Percentiles rank a stretch among this genome's conserved stretches.
These are phyloP conservation scores for Xylariaceae sp. DNA, from an alignment of 2,329 filamentous ascomycete genomes.

Conservation along the genomic window DNA sequence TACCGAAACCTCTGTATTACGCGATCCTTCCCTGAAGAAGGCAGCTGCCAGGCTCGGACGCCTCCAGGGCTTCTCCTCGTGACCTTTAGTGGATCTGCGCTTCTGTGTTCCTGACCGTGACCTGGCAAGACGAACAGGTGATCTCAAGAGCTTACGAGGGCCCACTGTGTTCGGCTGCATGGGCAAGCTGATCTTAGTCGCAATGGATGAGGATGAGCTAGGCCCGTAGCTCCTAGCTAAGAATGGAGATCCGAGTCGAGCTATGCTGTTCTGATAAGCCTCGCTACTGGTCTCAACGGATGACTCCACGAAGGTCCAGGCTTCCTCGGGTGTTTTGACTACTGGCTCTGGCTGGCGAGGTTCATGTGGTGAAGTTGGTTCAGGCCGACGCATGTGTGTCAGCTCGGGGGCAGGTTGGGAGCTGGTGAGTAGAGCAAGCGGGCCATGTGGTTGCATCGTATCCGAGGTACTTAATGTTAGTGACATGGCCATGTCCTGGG, in stretches of 20 bases:
- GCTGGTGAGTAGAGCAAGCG: conserved; percentile 64
- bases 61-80: conserved; percentile 55
- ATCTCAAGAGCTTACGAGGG: conserved; percentile 57
- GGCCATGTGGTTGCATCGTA: conserved; percentile 67
- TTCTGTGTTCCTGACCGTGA: conserved; percentile 62
- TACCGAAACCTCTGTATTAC: conserved; percentile 16
- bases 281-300: conserved; percentile 1
- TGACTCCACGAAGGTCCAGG: not conserved
- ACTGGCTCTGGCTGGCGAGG: not conserved
- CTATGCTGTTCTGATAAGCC: conserved; percentile 6
- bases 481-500: conserved; percentile 67
- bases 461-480: conserved; percentile 67
- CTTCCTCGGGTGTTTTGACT: conserved; percentile 2
- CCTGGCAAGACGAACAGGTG: conserved; percentile 56
- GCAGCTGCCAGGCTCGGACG: conserved; percentile 61
- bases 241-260: conserved; percentile 61
- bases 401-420: conserved; percentile 43
- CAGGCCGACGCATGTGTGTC: conserved; percentile 21
- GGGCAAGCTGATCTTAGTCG: conserved; percentile 46
- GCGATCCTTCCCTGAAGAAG: conserved; percentile 49
- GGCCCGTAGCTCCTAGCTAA: conserved; percentile 65
- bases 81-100: conserved; percentile 56
- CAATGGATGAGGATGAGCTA: conserved; percentile 59
- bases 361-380: conserved; percentile 3
- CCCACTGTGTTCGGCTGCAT: conserved; percentile 57